phyloP scores from a whole-genome alignment of 768 basidiomycete species.

The Heimioporus sp. region DNA sequence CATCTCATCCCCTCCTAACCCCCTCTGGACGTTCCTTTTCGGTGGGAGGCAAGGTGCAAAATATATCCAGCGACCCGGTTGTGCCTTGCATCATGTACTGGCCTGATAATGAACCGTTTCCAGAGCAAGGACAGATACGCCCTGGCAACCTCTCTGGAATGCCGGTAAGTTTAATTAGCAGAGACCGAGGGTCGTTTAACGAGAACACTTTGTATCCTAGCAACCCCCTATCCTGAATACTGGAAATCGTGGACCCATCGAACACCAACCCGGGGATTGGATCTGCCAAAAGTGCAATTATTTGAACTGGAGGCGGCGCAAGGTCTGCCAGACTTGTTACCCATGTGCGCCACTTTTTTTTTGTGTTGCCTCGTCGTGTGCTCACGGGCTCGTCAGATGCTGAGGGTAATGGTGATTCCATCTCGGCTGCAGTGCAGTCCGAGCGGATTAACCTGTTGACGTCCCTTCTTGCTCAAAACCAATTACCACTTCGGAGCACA shows the following conservation, averaged over 20 bases:
- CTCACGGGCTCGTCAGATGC: conserved; percentile 50
- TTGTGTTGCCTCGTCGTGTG: conserved; percentile 5
- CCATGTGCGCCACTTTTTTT: conserved; percentile 56
- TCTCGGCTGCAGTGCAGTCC: conserved; percentile 80
- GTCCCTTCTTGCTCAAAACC: conserved; percentile 63
- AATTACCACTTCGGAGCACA: conserved; percentile 28
- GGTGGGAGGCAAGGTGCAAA: conserved; percentile 74
- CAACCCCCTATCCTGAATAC: conserved; percentile 89
- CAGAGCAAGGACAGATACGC: conserved; percentile 76
- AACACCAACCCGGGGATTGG: conserved; percentile 84
- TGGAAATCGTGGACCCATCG: conserved; percentile 84
- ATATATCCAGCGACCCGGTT: conserved; percentile 70
- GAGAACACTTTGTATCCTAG: conserved; percentile 31
- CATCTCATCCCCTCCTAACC: conserved; percentile 73
- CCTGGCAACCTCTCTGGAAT: conserved; percentile 54
- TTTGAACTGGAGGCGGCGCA: conserved; percentile 82
- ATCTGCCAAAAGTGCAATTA: conserved; percentile 84
- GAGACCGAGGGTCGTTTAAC: background rate
- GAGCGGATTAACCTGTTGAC: conserved; percentile 81
- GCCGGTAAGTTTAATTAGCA: conserved; percentile 39
- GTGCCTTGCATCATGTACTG: conserved; percentile 83
- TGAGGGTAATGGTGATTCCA: conserved; percentile 86
- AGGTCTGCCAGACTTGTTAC: conserved; percentile 87
- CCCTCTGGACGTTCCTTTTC: conserved; percentile 81
- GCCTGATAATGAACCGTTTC: conserved; percentile 87